Percentiles rank a stretch among this genome's conserved stretches.
Conservation (phyloP, 2,329 filamentous ascomycete species). For the Calycina herbarum region DNA sequence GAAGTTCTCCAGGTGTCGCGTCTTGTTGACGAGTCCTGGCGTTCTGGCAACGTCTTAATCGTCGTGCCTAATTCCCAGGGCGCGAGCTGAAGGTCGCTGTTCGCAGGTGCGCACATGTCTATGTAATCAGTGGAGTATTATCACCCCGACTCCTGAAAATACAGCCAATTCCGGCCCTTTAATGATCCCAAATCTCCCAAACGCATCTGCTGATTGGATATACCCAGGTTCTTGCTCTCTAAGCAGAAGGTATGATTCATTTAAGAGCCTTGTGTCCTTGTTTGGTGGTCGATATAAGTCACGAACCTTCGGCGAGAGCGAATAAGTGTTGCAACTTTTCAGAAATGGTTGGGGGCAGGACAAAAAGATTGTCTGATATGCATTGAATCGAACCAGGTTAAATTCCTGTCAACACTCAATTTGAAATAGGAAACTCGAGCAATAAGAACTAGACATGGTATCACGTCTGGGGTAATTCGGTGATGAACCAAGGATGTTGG, state of each 20-base stretch:
- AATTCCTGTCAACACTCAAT: slow-evolving; percentile 4
- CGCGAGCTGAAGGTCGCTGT: not conserved
- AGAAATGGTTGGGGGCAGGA: not conserved
- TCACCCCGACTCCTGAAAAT: slow-evolving; percentile 7
- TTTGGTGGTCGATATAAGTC: slow-evolving; percentile 3
- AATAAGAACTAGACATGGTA: not conserved
- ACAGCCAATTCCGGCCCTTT: slow-evolving; percentile 6
- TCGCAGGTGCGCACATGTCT: slow-evolving; percentile 3
- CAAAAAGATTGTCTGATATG: slow-evolving; percentile 1
- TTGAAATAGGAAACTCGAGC: not conserved
- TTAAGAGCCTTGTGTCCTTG: not conserved
- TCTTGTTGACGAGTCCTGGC: slow-evolving; percentile 11
- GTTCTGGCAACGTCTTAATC: slow-evolving; percentile 5
- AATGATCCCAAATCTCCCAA: not conserved
- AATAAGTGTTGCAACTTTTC: not conserved
- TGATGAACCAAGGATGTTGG: not conserved
- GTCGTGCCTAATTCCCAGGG: slow-evolving; percentile 8
- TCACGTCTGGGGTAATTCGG: not conserved
- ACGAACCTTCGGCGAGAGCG: slow-evolving; percentile 10
- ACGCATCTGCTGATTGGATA: not conserved
- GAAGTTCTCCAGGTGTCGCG: slow-evolving; percentile 2
- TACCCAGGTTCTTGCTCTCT: slow-evolving; percentile 1
- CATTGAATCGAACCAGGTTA: slow-evolving; percentile 3
- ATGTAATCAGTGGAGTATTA: slow-evolving; percentile 8
- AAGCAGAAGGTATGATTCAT: slow-evolving; percentile 13